These are phyloP conservation scores for Silene conica DNA, from an alignment of 148 eudicot species.

Conservation along the genomic window DNA sequence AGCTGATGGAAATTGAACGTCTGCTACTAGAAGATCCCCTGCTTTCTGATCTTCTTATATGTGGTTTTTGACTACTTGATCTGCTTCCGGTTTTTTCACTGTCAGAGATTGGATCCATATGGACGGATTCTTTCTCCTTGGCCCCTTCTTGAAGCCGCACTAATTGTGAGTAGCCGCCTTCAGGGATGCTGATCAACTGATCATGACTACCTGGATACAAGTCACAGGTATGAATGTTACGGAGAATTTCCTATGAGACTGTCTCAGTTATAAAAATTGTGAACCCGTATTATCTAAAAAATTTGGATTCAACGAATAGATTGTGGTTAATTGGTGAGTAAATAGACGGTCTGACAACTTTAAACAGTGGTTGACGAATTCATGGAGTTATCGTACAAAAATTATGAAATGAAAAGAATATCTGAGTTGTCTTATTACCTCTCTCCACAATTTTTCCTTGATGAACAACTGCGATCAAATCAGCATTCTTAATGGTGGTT, in stretches of 20 bases:
- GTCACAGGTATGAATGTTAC: background rate
- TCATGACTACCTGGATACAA: slow-evolving; percentile 52
- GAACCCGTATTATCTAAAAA: no score
- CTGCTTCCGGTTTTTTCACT: slow-evolving; percentile 31
- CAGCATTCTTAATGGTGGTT: slow-evolving; percentile 72
- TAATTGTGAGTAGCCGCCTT: slow-evolving; percentile 75
- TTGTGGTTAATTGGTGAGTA: no score
- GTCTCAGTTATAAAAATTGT: background rate
- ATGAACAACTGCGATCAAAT: slow-evolving; percentile 72
- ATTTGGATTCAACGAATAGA: no score
- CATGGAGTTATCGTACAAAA: background rate
- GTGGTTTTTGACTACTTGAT: slow-evolving; percentile 41
- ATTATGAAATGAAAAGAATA: background rate
- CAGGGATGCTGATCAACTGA: slow-evolving; percentile 51
- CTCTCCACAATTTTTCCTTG: slow-evolving; percentile 68
- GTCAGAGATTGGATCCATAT: slow-evolving; percentile 19
- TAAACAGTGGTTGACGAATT: no score
- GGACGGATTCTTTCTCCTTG: slow-evolving; percentile 32
- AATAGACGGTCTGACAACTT: no score
- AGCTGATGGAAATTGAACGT: slow-evolving; percentile 34
- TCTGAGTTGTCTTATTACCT: slow-evolving; percentile 34
- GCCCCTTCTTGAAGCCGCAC: slow-evolving; percentile 61
- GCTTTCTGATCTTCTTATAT: slow-evolving; percentile 53
- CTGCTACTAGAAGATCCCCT: slow-evolving; percentile 49
- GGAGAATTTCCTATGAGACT: background rate